Evolutionary conservation across 306 rosid species (phyloP).

Genomic region (Citrullus mucosospermus): DNA sequence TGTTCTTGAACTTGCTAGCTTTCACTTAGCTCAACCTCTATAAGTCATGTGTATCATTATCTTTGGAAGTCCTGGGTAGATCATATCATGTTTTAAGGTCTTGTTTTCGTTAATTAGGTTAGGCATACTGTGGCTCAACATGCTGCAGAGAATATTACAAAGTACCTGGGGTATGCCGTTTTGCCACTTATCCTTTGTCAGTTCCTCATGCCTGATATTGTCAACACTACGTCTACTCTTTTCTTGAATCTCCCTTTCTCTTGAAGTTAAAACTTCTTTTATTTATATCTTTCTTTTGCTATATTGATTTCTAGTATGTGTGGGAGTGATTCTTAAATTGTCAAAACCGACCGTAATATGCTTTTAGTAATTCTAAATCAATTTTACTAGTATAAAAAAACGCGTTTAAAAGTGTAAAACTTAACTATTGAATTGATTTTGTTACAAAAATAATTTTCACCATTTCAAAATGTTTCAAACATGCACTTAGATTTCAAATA

Average conservation of each 20-base stretch:
- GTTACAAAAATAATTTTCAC: no score
- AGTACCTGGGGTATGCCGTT: conserved; percentile 57
- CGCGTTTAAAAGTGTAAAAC: no score
- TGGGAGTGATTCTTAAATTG: no score
- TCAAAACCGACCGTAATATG: no score
- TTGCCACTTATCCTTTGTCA: conserved; percentile 56
- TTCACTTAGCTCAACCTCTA: neutral
- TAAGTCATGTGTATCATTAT: neutral
- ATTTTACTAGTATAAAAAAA: no score
- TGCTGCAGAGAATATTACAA: conserved; percentile 60
- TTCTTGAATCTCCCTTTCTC: conserved; percentile 75
- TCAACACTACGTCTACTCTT: conserved; percentile 65
- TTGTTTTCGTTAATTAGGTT: conserved; percentile 28
- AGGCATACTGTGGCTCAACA: conserved; percentile 87
- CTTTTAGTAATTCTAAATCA: no score
- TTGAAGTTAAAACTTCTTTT: conserved; percentile 9
- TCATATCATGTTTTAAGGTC: neutral
- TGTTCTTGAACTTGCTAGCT: neutral
- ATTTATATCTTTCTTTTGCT: neutral
- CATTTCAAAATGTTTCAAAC: no score
- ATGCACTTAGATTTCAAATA: neutral
- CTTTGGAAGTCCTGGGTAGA: neutral
- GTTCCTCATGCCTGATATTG: conserved; percentile 50
- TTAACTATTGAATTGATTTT: no score
- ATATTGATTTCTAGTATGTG: neutral